Percentiles rank a stretch among this genome's conserved stretches.
phyloP scores from a whole-genome alignment of 305 asterid species.

The Solanum aculeatissimum region DNA sequence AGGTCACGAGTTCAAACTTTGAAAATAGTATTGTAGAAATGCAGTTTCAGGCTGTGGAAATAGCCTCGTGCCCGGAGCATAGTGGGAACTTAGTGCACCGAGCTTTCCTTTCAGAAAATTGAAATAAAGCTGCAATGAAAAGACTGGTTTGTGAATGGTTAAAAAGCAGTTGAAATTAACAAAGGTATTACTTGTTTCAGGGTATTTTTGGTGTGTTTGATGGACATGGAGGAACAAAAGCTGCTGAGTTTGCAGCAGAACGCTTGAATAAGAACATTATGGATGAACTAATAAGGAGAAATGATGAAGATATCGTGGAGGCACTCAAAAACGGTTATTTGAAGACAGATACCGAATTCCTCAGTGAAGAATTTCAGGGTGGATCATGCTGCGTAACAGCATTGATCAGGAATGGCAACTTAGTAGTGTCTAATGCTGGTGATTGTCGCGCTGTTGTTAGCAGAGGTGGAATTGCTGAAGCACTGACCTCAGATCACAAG shows the following conservation, averaged over 20 bases:
- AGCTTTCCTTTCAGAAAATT: no score
- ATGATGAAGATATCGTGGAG: slow-evolving; percentile 17
- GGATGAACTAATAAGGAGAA: background rate
- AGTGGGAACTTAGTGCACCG: background rate
- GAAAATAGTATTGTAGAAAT: background rate
- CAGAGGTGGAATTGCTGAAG: slow-evolving; percentile 57
- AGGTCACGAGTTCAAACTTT: background rate
- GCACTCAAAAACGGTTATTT: slow-evolving; percentile 54
- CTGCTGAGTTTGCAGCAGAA: slow-evolving; percentile 10
- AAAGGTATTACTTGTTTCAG: background rate
- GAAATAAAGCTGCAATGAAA: background rate
- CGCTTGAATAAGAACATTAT: slow-evolving; percentile 3
- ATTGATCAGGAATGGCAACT: slow-evolving; percentile 33
- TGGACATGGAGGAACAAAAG: slow-evolving; percentile 15
- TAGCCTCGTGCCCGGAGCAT: background rate
- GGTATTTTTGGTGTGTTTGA: slow-evolving; percentile 15
- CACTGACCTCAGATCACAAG: slow-evolving; percentile 75
- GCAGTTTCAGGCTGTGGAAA: no score
- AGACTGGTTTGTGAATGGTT: background rate
- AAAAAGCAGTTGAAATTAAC: background rate
- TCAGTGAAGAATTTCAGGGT: slow-evolving; percentile 42
- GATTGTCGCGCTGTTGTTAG: slow-evolving; percentile 83
- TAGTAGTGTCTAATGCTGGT: slow-evolving; percentile 69
- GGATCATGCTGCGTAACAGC: slow-evolving; percentile 84
- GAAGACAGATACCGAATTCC: slow-evolving; percentile 54